A percentile compares a stretch with the other conserved stretches of the same genome.
Evolutionary conservation across 176 grass and related monocot species (phyloP).

Genomic region (Carex kokanica): DNA sequence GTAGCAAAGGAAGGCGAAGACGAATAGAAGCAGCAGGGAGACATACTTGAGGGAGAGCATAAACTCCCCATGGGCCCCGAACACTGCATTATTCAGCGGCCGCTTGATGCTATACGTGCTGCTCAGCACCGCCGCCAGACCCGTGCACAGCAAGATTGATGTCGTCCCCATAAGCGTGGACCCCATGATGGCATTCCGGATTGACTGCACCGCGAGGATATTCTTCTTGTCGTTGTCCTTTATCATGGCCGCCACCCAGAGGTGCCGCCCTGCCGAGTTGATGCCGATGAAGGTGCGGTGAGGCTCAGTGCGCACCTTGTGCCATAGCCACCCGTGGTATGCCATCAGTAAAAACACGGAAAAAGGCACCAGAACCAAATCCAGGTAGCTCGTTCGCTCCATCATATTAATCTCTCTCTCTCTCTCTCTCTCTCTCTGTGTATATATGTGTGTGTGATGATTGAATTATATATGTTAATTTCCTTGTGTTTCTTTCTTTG

Average conservation of each 20-base stretch:
- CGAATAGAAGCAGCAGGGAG: conserved; percentile 62
- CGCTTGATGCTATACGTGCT: conserved; percentile 87
- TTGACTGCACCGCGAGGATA: conserved; percentile 77
- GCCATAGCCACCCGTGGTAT: conserved; percentile 89
- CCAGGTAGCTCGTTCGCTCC: conserved; percentile 71
- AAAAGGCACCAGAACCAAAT: conserved; percentile 55
- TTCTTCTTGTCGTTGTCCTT: conserved; percentile 92
- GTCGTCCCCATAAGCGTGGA: conserved; percentile 89
- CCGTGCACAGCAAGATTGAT: conserved; percentile 84
- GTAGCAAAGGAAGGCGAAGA: conserved; percentile 92
- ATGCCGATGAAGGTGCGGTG: conserved; percentile 57
- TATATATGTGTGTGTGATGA: neutral
- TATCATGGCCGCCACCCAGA: conserved; percentile 63
- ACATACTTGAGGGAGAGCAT: conserved; percentile 97
- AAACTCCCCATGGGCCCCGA: conserved; percentile 92
- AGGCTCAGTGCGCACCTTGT: conserved; percentile 41
- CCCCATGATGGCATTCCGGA: conserved; percentile 92
- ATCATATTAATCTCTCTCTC: conserved; percentile 10
- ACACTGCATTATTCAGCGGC: conserved; percentile 67
- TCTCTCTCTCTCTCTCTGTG: no score
- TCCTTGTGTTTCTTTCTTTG: neutral
- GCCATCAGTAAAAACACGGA: conserved; percentile 53
- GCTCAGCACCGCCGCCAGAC: conserved; percentile 84
- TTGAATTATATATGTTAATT: neutral
- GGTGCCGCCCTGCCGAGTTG: conserved; percentile 51